Evolutionary conservation across 371 early-diverging fungal genomes (phyloP).

Genomic region (Actinomortierella ambigua): DNA sequence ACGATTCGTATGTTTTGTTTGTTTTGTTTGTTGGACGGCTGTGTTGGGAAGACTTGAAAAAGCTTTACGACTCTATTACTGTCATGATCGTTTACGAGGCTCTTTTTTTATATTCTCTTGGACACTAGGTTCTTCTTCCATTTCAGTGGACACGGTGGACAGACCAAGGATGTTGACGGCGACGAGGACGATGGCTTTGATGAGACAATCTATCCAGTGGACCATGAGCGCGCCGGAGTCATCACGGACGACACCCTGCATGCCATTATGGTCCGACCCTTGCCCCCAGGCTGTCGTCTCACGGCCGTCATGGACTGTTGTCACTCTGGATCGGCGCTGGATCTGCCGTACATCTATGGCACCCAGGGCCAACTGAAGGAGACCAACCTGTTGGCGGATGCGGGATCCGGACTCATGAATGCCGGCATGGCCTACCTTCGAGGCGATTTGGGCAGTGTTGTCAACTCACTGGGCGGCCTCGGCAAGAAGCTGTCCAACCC

Average conservation of each 20-base stretch:
- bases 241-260: slow-evolving; percentile 91
- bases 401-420: slow-evolving; percentile 51
- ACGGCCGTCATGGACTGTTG: slow-evolving; percentile 91
- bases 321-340: slow-evolving; percentile 88
- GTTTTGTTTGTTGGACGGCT: not conserved
- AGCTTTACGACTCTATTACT: not conserved
- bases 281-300: slow-evolving; percentile 87
- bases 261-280: slow-evolving; percentile 75
- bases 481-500: slow-evolving; percentile 53
- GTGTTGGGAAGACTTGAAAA: no score
- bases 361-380: slow-evolving; percentile 71
- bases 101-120: not conserved
- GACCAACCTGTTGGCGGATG: slow-evolving; percentile 59
- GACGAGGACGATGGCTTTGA: slow-evolving; percentile 89
- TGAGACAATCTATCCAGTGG: slow-evolving; percentile 87
- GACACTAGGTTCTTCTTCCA: slow-evolving; percentile 76
- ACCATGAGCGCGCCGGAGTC: slow-evolving; percentile 77
- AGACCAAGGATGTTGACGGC: slow-evolving; percentile 65
- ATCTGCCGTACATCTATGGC: slow-evolving; percentile 87
- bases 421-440: slow-evolving; percentile 60
- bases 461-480: slow-evolving; percentile 52
- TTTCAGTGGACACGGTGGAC: slow-evolving; percentile 91
- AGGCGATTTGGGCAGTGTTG: slow-evolving; percentile 57
- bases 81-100: slow-evolving; percentile 1
- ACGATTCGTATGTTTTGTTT: slow-evolving; percentile 70